Evolutionary conservation across 805 yeast genomes (phyloP).

Genomic region (Candida methanosorbosa): DNA sequence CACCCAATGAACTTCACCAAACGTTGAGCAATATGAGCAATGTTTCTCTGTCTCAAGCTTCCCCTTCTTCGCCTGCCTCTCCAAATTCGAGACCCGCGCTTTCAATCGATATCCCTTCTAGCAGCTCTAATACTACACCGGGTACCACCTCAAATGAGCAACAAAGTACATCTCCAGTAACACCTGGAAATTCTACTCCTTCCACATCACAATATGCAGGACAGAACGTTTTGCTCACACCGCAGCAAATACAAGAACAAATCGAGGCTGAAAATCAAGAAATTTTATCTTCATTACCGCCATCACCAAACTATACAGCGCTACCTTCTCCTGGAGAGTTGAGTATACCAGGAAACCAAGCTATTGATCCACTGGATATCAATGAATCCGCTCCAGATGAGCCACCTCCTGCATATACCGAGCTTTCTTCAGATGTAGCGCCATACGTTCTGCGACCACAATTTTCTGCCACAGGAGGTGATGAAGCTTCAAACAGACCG

Average conservation of each 20-base stretch:
- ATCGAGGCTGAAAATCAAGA: conserved; percentile 12
- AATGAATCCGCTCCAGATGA: conserved; percentile 17
- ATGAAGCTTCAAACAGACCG: conserved; percentile 2
- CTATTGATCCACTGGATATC: conserved; percentile 17
- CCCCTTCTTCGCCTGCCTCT: not conserved
- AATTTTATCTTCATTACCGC: conserved; percentile 15
- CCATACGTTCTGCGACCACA: conserved; percentile 14
- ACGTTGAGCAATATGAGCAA: too few relatives aligned
- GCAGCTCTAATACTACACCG: not conserved
- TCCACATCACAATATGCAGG: too few relatives aligned
- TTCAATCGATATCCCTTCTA: too few relatives aligned
- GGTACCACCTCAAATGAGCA: not conserved
- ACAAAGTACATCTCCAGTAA: not conserved
- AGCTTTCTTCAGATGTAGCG: conserved; percentile 17
- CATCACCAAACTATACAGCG: conserved; percentile 22
- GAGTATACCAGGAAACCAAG: conserved; percentile 16
- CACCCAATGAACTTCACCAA: too few relatives aligned
- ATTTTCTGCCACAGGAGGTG: conserved; percentile 22
- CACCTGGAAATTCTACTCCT: too few relatives aligned
- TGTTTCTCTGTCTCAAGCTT: too few relatives aligned
- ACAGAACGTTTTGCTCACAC: not conserved
- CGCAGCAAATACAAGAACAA: conserved; percentile 1
- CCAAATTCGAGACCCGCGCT: too few relatives aligned
- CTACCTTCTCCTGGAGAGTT: conserved; percentile 17
- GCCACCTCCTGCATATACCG: conserved; percentile 30